Evolutionary conservation across 257 asterid species (phyloP).

Genomic region (Coffea eugenioides): DNA sequence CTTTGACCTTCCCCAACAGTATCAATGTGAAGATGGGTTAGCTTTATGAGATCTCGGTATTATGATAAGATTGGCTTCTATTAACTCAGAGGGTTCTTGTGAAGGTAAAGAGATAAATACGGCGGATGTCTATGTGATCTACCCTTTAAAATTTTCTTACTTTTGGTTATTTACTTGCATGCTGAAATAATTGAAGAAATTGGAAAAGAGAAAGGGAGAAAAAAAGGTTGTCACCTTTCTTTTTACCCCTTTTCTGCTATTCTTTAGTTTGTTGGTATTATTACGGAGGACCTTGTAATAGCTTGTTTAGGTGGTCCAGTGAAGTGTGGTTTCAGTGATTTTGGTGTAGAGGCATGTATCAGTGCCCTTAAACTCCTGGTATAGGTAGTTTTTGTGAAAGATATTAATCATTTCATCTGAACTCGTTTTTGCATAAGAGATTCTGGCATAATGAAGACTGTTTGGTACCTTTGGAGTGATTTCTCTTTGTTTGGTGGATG

Average conservation of each 20-base stretch:
- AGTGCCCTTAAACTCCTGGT: no score
- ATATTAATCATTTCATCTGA: not conserved
- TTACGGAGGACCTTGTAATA: not conserved
- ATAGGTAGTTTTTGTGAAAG: not conserved
- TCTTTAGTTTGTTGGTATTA: not conserved
- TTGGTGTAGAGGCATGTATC: not conserved
- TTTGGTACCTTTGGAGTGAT: not conserved
- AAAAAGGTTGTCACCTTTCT: no score
- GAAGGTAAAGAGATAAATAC: not conserved
- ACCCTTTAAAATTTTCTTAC: not conserved
- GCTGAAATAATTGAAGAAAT: not conserved
- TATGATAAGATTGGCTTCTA: not conserved
- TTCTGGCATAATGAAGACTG: not conserved
- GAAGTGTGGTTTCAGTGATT: not conserved
- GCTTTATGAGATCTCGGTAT: not conserved
- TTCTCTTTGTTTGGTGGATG: not conserved
- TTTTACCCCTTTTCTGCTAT: no score
- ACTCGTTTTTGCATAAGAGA: not conserved
- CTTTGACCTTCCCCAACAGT: not conserved
- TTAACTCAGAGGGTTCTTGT: not conserved
- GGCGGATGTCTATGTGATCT: not conserved
- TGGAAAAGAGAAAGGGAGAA: no score
- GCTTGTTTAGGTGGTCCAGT: not conserved
- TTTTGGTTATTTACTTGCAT: not conserved
- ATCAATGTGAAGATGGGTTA: not conserved